Conservation (phyloP, 345 rosid species). For the Eucalyptus victrix region DNA sequence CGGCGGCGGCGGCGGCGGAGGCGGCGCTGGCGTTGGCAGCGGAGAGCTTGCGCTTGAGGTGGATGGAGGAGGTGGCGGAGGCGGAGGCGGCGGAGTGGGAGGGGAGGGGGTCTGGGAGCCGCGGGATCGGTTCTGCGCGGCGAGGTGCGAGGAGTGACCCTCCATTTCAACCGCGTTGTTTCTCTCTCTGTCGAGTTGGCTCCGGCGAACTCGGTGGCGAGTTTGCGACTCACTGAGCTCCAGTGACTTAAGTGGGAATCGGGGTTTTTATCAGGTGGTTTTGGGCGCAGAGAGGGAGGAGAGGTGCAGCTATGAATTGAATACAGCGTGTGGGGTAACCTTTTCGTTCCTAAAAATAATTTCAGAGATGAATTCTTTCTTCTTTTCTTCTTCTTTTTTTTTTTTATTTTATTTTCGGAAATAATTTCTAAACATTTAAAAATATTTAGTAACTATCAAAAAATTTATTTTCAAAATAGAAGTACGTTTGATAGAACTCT, state of each 20-base stretch:
- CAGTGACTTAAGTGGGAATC: background rate
- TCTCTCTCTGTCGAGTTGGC: background rate
- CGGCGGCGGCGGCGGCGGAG: no score
- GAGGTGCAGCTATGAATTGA: no score
- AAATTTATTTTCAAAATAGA: no score
- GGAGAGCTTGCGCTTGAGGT: slow-evolving; percentile 76
- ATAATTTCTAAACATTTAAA: no score
- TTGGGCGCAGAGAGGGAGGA: background rate
- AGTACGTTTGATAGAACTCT: no score
- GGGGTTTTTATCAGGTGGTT: background rate
- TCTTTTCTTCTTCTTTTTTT: no score
- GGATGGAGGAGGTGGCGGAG: slow-evolving; percentile 88
- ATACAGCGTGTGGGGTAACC: no score
- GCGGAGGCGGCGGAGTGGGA: slow-evolving; percentile 99
- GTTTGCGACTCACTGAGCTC: background rate
- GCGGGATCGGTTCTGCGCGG: slow-evolving; percentile 75
- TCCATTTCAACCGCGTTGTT: slow-evolving; percentile 15
- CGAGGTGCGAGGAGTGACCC: slow-evolving; percentile 64
- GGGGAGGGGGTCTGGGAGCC: slow-evolving; percentile 82
- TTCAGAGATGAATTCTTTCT: no score
- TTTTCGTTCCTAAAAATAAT: no score
- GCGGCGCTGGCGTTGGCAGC: slow-evolving; percentile 40
- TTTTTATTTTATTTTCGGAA: no score
- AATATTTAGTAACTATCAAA: no score
- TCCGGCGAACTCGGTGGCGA: background rate